Evolutionary conservation across 2,329 filamentous ascomycete species (phyloP), one percentile per base, ranked within the genome.

Genomic region (Cladosporium sp.): DNA sequence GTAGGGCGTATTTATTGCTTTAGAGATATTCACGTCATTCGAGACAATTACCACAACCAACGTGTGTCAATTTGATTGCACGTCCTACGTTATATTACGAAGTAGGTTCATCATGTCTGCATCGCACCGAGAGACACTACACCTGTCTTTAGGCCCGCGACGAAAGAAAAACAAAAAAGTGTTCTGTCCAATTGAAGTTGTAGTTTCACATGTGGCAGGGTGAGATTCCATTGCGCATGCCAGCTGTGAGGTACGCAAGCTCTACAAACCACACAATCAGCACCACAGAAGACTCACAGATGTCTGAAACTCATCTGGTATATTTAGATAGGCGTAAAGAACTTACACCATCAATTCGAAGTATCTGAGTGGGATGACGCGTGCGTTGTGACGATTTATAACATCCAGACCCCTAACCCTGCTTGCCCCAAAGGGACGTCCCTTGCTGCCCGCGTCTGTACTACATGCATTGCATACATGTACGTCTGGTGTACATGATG

Each of bases 361-460:
- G 4, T 1, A 46, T 21, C 5, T 13, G 2, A 21, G n/a, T 1
- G 5, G 1, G 7, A 21, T 1, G 3, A 21, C 1, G 10, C 8
- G n/a, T 46, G 36, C 7, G 13, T 18, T 43, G 18, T n/a, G 7
- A 43, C 36, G 36, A 10, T n/a, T n/a, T 43, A 10, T 43, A n/a
- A 16, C 36, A n/a, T 21, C 18, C 3, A 8, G 1, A 0, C 6
- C 36, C 3, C 39, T 23, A 46, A 46, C 39, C 39, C 39, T 46
- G n/a, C 10, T 46, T 46, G 21, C 39, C n/a, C 39, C n/a, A 21
- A 21, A 21, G 7, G 21, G n/a, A 46, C n/a, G 1, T 46, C 39
- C 4, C 8, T 2, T 21, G 39, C 36, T 10, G 36, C 7, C 36
- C 36, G 7, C 36, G 5, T n/a, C 16, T 7, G 32, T 36, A 5